A percentile compares a stretch with the other conserved stretches of the same genome.
Evolutionary conservation across 2,329 filamentous ascomycete genomes (phyloP).

Genomic region (Aulographum hederae): DNA sequence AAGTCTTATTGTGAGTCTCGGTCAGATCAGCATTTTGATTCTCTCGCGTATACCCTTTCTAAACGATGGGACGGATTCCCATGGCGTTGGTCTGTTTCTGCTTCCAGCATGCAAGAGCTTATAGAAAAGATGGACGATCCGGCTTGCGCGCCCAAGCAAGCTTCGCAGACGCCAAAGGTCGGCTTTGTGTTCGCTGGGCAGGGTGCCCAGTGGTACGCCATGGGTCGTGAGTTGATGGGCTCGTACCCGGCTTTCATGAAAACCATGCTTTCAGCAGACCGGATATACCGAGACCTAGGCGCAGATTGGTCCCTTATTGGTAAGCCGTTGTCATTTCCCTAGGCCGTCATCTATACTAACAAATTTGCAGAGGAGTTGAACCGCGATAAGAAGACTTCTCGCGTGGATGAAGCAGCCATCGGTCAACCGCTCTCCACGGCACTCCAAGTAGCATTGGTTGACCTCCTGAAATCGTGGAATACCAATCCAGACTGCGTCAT

Average conservation of each 20-base stretch:
- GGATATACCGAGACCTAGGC: no score
- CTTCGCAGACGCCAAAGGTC: constrained; percentile 6
- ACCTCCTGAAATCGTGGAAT: constrained; percentile 7
- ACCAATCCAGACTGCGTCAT: constrained; percentile 7
- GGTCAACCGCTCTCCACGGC: constrained; percentile 8
- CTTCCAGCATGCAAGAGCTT: not conserved
- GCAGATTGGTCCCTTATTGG: no score
- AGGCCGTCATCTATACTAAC: no score
- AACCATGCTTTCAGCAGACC: no score
- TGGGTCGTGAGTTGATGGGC: constrained; percentile 14
- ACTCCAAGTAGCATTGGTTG: constrained; percentile 9
- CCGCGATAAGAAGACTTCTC: constrained; percentile 5
- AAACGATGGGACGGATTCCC: not conserved
- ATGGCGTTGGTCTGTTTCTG: not conserved
- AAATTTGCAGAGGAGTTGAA: constrained; percentile 7
- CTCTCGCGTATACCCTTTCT: constrained; percentile 1
- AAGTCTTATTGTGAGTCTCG: not conserved
- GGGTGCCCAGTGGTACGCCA: constrained; percentile 17
- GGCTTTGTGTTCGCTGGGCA: constrained; percentile 21
- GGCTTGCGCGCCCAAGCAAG: not conserved
- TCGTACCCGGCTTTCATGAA: constrained; percentile 5
- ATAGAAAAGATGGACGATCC: not conserved
- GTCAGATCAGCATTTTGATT: not conserved
- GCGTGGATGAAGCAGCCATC: no score
- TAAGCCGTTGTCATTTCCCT: no score